Evolutionary conservation across 2,329 filamentous ascomycete genomes (phyloP), one percentile per base, ranked within the genome.

Genomic region (Rugonectria rugulosa): DNA sequence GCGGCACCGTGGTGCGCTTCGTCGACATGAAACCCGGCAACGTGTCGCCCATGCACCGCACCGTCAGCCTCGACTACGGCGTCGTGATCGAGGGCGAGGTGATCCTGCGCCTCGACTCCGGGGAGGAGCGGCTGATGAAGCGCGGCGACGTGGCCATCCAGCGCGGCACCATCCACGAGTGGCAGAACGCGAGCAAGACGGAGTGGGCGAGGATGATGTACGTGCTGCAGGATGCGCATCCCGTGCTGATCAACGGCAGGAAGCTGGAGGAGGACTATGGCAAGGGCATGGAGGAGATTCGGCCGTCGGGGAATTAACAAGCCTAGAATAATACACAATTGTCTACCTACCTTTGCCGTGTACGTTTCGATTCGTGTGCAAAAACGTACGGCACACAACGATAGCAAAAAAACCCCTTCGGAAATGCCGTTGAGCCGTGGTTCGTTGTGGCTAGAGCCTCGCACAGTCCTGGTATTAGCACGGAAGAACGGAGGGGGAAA

Each of bases 111-210:
- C 66, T 86, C 5, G 83, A 85, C 60, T 66, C 57, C 17, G 77
- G 82, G 1, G 80, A 80, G 56, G 73, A 62, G 48, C 73, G 73
- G 41, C 49, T 72, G 15, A 70, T 73, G 23, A 71, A 73, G 56
- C 71, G 76, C 20, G 83, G 82, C 2, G 83, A 86, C 59, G 71
- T 85, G n/a, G 77, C 76, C 7, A 77, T 86, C 19, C 82, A 86
- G 69, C 72, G 83, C 40, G 82, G 75, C 1, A 85, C 82, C 6
- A 81, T 80, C 72, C 82, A 86, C 66, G 75, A 77, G 24, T 85
- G 81, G 81, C 67, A 73, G 36, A 85, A 85, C 47, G 56, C 62
- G 20, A 75, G 75, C 56, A 55, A 70, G 45, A 77, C 72, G 4
- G 72, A 76, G 40, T 81, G 78, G 77, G 72, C 75, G 17, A 68